These are phyloP conservation scores for Thermochaetoides thermophila DNA, from an alignment of 495 filamentous ascomycete species.

Conservation along the genomic window DNA sequence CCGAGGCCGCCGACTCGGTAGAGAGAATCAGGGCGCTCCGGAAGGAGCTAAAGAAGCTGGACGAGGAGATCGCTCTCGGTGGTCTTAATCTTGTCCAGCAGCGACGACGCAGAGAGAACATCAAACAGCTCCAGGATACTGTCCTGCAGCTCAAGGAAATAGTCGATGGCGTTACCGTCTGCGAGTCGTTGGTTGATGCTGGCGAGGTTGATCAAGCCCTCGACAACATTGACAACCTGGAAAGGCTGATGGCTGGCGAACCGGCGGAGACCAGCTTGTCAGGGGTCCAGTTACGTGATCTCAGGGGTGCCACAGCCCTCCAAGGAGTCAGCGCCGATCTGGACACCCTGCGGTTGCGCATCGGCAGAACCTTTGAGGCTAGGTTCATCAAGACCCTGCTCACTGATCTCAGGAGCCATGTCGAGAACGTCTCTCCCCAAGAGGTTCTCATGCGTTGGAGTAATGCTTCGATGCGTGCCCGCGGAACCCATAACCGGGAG, in stretches of 20 bases:
- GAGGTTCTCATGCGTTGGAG: constrained; percentile 68
- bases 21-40: constrained; percentile 69
- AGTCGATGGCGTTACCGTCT: constrained; percentile 57
- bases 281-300: constrained; percentile 40
- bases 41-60: constrained; percentile 62
- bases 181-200: constrained; percentile 66
- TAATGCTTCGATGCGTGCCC: constrained; percentile 34
- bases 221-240: constrained; percentile 57
- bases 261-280: constrained; percentile 11
- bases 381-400: constrained; percentile 68
- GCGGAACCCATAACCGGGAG: constrained; percentile 51
- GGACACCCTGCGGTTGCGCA: constrained; percentile 53
- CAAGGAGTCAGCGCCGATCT: constrained; percentile 69
- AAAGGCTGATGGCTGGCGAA: constrained; percentile 63
- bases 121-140: constrained; percentile 66
- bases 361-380: constrained; percentile 75
- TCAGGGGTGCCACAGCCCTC: constrained; percentile 64
- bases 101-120: constrained; percentile 66
- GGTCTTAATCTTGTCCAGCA: constrained; percentile 78
- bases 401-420: constrained; percentile 64
- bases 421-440: constrained; percentile 54
- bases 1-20: constrained; percentile 85
- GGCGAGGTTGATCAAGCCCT: constrained; percentile 71
- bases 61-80: constrained; percentile 73
- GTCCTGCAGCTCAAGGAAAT: constrained; percentile 70